Base-by-base conservation (phyloP, 1,284 basidiomycete species). In the Ustilago nuda region DNA sequence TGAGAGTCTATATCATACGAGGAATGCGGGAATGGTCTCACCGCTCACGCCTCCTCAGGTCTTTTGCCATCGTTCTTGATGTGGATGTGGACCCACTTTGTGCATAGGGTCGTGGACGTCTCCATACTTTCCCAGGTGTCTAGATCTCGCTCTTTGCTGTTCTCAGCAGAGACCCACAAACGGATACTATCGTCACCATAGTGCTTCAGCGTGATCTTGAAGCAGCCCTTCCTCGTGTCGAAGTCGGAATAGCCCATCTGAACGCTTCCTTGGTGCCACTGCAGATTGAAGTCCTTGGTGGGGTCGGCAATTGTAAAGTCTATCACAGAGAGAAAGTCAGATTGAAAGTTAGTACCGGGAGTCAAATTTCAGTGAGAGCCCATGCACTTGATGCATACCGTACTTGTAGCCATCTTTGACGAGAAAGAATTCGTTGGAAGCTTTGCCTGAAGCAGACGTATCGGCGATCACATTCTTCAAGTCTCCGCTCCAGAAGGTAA, bases 151-250 rank as follows among this genome's bases (percentile, higher is more conserved):
- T 66, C 68, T 8, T 55, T 57, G 11, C 27, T 63, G 23, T 33
- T 6, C 5, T 71, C 51, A 12, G 65, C 59, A 41, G 68, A 71
- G 45, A 71, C 63, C 68, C 68, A n/a, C n/a, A n/a, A n/a, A n/a
- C n/a, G n/a, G n/a, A n/a, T n/a, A n/a, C n/a, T n/a, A n/a, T n/a
- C n/a, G n/a, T n/a, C n/a, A n/a, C n/a, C n/a, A n/a, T n/a, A n/a
- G n/a, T n/a, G n/a, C 11, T 17, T 13, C 37, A 71, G 52, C 2
- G 35, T n/a, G 32, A 70, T 53, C 8, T 58, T 50, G 19, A 37
- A 62, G 37, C 68, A 71, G 2, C 62, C 63, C 0, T 0, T 33
- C 8, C 33, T 35, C n/a, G n/a, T 5, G 37, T 66, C 35, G 52
- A 32, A 57, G 19, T 56, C 46, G 13, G 36, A 48, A 46, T 66